Evolutionary conservation across 2,329 filamentous ascomycete species (phyloP).

Genomic region (Ascochyta lentis): DNA sequence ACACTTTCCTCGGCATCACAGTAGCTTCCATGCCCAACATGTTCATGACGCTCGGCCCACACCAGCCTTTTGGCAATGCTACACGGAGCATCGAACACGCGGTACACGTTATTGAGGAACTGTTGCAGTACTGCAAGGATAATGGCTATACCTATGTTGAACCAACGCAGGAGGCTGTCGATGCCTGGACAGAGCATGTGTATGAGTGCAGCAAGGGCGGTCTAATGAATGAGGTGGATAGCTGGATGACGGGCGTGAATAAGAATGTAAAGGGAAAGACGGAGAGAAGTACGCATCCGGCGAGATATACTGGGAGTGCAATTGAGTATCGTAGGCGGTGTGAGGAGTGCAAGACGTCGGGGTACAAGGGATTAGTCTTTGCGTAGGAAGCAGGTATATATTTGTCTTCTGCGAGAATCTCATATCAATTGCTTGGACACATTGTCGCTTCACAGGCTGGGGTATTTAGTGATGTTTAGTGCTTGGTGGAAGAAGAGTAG

Average conservation of each 20-base stretch:
- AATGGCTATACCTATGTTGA: constrained; percentile 48
- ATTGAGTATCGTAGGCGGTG: constrained; percentile 51
- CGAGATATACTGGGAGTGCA: constrained; percentile 55
- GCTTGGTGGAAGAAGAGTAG: no score
- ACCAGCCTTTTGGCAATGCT: constrained; percentile 55
- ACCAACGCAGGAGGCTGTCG: constrained; percentile 50
- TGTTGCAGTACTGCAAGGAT: constrained; percentile 43
- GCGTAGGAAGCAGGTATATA: background rate
- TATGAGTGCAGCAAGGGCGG: constrained; percentile 54
- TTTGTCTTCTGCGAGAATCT: background rate
- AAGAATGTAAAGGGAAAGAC: constrained; percentile 54
- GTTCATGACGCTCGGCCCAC: constrained; percentile 53
- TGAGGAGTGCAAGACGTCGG: constrained; percentile 26
- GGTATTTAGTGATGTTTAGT: no score
- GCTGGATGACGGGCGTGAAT: constrained; percentile 64
- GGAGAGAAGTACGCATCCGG: constrained; percentile 49
- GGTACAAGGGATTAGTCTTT: constrained; percentile 30
- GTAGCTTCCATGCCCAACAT: no score
- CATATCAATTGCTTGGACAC: no score
- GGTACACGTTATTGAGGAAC: constrained; percentile 47
- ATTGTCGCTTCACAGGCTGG: no score
- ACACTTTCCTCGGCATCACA: no score
- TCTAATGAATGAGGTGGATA: constrained; percentile 58
- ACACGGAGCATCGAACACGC: constrained; percentile 54
- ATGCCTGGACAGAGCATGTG: constrained; percentile 59